Percentiles rank a stretch among this genome's conserved stretches.
These are phyloP conservation scores for Cladophialophora yegresii DNA, from an alignment of 2,329 filamentous ascomycete genomes.

Conservation along the genomic window DNA sequence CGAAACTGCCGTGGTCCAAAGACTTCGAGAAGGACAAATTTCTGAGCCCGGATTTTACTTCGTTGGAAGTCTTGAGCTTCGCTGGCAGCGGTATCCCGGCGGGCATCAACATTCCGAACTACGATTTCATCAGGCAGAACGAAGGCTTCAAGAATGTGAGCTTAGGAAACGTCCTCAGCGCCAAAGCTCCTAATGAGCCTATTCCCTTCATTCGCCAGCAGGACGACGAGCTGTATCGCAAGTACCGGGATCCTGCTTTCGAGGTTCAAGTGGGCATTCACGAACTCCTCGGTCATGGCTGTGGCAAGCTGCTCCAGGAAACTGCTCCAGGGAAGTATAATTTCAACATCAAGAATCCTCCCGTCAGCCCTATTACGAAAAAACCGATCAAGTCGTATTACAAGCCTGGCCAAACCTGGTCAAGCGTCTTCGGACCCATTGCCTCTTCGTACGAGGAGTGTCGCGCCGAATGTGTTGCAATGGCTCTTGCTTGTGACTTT, in stretches of 20 bases:
- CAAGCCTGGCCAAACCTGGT: conserved; percentile 94
- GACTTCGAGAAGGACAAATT: conserved; percentile 98
- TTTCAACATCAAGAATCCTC: conserved; percentile 80
- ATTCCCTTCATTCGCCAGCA: conserved; percentile 83
- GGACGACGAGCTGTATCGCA: conserved; percentile 76
- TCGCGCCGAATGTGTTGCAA: conserved; percentile 88
- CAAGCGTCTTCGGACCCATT: conserved; percentile 83
- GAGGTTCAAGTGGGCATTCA: conserved; percentile 96
- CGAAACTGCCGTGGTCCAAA: conserved; percentile 80
- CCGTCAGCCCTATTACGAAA: conserved; percentile 74
- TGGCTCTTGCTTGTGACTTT: conserved; percentile 88
- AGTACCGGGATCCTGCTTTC: conserved; percentile 83
- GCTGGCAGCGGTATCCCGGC: conserved; percentile 64
- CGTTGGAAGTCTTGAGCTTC: conserved; percentile 86
- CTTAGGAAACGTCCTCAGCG: conserved; percentile 86
- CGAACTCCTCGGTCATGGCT: conserved; percentile 85
- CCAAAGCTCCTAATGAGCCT: conserved; percentile 87
- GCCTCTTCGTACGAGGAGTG: conserved; percentile 93
- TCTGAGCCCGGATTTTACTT: conserved; percentile 92
- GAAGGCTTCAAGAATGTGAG: conserved; percentile 72
- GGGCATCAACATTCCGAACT: conserved; percentile 60
- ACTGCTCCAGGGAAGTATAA: conserved; percentile 80
- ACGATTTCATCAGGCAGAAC: conserved; percentile 62
- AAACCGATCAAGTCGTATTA: conserved; percentile 85
- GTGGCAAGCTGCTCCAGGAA: conserved; percentile 90